phyloP scores from a whole-genome alignment of 257 asterid genomes.

The Penstemon eatonii region DNA sequence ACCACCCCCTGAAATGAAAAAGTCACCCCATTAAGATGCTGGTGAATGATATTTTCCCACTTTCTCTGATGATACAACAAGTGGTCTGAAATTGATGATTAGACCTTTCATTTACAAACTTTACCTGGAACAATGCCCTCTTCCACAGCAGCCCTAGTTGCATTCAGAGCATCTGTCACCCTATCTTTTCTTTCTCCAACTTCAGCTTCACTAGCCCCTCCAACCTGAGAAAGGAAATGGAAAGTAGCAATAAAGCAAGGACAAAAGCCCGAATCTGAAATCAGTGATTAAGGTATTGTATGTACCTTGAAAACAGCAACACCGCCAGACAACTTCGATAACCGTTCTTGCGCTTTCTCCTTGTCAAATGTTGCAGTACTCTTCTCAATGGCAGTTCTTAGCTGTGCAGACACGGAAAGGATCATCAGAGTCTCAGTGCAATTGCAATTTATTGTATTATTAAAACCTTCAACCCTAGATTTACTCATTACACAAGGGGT shows the following conservation, averaged over 20 bases:
- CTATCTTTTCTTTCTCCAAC: conserved; percentile 95
- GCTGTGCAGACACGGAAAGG: conserved; percentile 46
- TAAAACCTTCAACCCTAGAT: conserved; percentile 3
- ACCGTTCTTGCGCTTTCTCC: conserved; percentile 91
- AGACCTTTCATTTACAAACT: conserved; percentile 1
- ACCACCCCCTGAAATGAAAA: conserved; percentile 69
- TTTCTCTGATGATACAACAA: background rate
- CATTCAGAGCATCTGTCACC: conserved; percentile 93
- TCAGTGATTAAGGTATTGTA: conserved; percentile 11
- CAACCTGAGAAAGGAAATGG: conserved; percentile 58
- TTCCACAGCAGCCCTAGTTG: conserved; percentile 91
- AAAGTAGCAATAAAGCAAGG: conserved; percentile 11
- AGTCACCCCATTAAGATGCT: conserved; percentile 5
- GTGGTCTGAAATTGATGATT: background rate
- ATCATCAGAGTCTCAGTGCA: conserved; percentile 19
- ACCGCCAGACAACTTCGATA: conserved; percentile 92
- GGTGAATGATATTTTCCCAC: conserved; percentile 15
- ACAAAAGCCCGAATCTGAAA: conserved; percentile 22
- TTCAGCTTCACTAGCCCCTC: conserved; percentile 87
- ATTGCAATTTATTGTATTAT: conserved; percentile 2
- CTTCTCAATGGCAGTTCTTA: conserved; percentile 63
- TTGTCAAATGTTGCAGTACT: conserved; percentile 75
- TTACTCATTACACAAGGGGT: background rate
- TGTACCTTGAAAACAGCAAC: conserved; percentile 92
- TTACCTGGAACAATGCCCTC: conserved; percentile 93